These are phyloP conservation scores for Claviceps quebecensis DNA, from an alignment of 2,329 filamentous ascomycete genomes.

Conservation along the genomic window DNA sequence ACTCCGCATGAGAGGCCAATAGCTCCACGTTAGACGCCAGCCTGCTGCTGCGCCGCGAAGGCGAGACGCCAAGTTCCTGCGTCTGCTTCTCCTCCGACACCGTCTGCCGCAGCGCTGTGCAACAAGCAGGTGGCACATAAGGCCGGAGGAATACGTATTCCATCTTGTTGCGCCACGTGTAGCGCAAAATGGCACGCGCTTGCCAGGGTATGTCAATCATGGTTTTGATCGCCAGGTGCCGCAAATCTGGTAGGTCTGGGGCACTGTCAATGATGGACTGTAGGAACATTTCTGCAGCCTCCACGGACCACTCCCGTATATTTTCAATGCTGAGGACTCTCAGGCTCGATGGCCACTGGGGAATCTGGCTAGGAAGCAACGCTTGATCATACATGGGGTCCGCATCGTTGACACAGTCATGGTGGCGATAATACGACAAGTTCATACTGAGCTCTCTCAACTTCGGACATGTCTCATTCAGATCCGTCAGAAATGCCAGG, in stretches of 20 bases:
- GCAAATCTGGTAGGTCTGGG: constrained; percentile 48
- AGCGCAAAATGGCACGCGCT: constrained; percentile 63
- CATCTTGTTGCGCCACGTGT: constrained; percentile 61
- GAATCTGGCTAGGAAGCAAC: constrained; percentile 49
- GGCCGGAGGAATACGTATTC: constrained; percentile 49
- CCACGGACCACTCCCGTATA: constrained; percentile 58
- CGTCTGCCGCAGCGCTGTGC: constrained; percentile 11
- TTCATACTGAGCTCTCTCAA: constrained; percentile 64
- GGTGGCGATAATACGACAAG: constrained; percentile 60
- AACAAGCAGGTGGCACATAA: constrained; percentile 23
- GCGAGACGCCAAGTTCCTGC: constrained; percentile 9
- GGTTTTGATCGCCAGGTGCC: constrained; percentile 57
- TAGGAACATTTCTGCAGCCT: constrained; percentile 64
- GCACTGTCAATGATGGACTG: constrained; percentile 64
- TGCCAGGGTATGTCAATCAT: constrained; percentile 75
- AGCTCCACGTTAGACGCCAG: constrained; percentile 17
- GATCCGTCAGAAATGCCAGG: constrained; percentile 54
- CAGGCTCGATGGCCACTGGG: constrained; percentile 64
- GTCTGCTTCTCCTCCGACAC: constrained; percentile 10
- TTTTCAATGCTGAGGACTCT: constrained; percentile 61
- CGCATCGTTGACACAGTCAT: constrained; percentile 53
- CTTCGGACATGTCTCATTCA: constrained; percentile 55
- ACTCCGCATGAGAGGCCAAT: constrained; percentile 9
- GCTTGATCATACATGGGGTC: constrained; percentile 62
- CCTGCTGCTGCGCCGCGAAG: constrained; percentile 24